A percentile compares a stretch with the other conserved stretches of the same genome.
phyloP scores from a whole-genome alignment of 1,139 yeast genomes.

The Magnusiomyces fungicola region DNA sequence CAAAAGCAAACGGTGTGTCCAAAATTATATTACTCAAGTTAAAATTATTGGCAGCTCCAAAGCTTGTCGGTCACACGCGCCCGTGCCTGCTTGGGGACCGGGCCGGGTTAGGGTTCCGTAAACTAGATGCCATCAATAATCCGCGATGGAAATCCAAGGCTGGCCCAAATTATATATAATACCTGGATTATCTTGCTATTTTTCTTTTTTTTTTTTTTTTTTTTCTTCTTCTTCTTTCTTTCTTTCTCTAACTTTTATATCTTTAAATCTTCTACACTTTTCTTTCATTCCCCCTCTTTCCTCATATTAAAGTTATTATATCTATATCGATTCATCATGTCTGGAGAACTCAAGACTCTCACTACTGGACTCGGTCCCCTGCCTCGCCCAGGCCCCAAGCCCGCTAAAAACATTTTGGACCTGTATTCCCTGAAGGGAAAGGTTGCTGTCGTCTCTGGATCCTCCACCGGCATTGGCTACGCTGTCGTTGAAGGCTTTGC shows the following conservation, averaged over 20 bases:
- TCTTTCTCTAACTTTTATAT: background rate
- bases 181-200: no score
- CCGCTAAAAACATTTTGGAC: constrained; percentile 29
- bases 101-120: no score
- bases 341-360: constrained; percentile 20
- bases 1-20: no score
- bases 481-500: constrained; percentile 83
- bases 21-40: no score
- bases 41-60: no score
- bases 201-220: background rate
- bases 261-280: background rate
- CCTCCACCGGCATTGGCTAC: constrained; percentile 78
- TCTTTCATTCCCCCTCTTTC: background rate
- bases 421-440: constrained; percentile 57
- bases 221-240: background rate
- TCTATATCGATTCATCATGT: constrained; percentile 3
- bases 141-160: no score
- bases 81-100: no score
- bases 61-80: no score
- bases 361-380: constrained; percentile 33
- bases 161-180: no score
- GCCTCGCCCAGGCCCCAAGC: constrained; percentile 30
- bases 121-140: no score
- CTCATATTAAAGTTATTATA: background rate
- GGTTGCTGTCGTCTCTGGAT: constrained; percentile 84